Conservation (phyloP, 1,139 yeast species). For the Scheffersomyces quercinus region DNA sequence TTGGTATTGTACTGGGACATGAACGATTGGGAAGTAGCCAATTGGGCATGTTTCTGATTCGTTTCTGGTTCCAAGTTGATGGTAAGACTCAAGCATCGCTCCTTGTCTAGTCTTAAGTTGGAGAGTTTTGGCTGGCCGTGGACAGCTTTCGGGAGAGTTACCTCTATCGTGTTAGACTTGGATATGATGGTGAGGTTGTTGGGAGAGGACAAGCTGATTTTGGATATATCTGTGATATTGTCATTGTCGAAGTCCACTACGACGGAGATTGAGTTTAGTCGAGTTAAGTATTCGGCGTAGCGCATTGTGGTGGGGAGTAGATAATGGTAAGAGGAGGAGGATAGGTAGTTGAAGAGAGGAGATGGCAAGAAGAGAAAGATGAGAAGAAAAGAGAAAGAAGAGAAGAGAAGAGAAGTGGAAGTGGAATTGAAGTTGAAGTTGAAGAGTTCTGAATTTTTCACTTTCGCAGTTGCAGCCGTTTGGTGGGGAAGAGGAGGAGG, state of each 20-base stretch:
- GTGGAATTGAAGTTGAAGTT: background rate
- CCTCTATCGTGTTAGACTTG: background rate
- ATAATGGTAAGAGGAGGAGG: too few relatives aligned
- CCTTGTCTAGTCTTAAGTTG: conserved; percentile 7
- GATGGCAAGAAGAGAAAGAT: too few relatives aligned
- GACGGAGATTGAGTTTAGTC: conserved; percentile 34
- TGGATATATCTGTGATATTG: conserved; percentile 9
- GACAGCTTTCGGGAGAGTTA: conserved; percentile 4
- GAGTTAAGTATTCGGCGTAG: conserved; percentile 40
- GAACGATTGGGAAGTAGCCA: background rate
- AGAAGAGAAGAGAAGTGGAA: background rate
- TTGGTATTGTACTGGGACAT: conserved; percentile 10
- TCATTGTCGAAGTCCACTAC: conserved; percentile 21
- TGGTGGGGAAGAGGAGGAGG: too few relatives aligned
- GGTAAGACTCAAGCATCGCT: background rate
- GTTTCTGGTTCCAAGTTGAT: conserved; percentile 1
- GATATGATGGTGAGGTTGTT: conserved; percentile 3
- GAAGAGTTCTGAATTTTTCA: background rate
- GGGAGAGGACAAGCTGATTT: conserved; percentile 6
- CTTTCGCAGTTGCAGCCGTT: too few relatives aligned
- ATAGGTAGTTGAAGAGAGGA: too few relatives aligned
- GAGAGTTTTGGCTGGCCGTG: conserved; percentile 4
- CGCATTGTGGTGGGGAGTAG: conserved; percentile 19
- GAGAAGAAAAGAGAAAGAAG: too few relatives aligned
- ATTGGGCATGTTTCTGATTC: conserved; percentile 3